phyloP scores from a whole-genome alignment of 2,329 filamentous ascomycete genomes.

The Aspergillus fumigatiaffinis region DNA sequence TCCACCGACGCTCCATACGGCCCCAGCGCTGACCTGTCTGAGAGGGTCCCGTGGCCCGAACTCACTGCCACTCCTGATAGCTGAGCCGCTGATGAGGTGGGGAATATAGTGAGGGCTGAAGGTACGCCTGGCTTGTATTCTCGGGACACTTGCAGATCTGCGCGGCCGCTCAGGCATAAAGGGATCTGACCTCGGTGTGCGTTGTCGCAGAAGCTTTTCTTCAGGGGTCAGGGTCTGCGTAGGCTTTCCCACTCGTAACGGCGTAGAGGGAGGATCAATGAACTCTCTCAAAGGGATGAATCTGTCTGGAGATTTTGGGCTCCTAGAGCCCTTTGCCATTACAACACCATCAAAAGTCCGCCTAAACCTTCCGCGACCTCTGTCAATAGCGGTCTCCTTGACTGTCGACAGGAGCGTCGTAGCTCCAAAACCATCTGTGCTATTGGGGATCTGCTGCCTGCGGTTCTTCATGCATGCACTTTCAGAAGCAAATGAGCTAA shows the following conservation, averaged over 20 bases:
- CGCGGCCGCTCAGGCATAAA: constrained; percentile 46
- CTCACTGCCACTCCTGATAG: constrained; percentile 6
- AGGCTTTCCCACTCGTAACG: constrained; percentile 51
- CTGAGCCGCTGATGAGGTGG: constrained; percentile 29
- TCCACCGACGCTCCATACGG: constrained; percentile 77
- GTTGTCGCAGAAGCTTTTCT: constrained; percentile 45
- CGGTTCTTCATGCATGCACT: neutral
- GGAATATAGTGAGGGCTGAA: constrained; percentile 30
- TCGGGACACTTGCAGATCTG: constrained; percentile 13
- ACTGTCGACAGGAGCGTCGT: neutral
- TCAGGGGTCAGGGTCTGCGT: constrained; percentile 42
- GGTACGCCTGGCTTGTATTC: constrained; percentile 11
- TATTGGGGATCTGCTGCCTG: neutral
- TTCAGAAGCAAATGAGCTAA: neutral
- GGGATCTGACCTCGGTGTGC: constrained; percentile 47
- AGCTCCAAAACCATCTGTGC: neutral
- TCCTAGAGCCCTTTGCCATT: constrained; percentile 11
- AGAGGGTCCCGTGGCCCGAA: constrained; percentile 15
- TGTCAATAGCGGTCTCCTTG: constrained; percentile 1
- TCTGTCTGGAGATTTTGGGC: constrained; percentile 49
- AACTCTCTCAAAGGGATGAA: constrained; percentile 52
- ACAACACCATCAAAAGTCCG: constrained; percentile 7
- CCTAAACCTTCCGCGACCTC: constrained; percentile 16
- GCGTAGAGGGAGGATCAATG: constrained; percentile 41
- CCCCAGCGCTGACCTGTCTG: constrained; percentile 60